Evolutionary conservation across 768 basidiomycete genomes (phyloP).

Genomic region (Dacryopinax primogenitus): DNA sequence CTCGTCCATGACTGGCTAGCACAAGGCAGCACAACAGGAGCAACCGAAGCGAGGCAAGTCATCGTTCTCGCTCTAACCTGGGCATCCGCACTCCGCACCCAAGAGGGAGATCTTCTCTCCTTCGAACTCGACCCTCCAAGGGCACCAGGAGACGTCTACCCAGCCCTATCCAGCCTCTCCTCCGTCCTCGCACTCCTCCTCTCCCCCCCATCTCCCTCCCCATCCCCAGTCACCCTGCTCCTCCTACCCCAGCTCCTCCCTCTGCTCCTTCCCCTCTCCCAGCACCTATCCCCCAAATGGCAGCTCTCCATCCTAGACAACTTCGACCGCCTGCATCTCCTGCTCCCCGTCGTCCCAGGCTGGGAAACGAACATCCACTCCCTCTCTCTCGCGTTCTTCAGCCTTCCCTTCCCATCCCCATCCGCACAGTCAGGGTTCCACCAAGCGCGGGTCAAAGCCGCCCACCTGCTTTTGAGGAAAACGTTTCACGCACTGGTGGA

Average conservation of each 20-base stretch:
- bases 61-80: too few species aligned
- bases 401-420: conserved; percentile 17
- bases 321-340: conserved; percentile 17
- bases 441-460: conserved; percentile 13
- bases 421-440: conserved; percentile 14
- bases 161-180: too few species aligned
- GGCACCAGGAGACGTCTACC: too few species aligned
- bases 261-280: conserved; percentile 26
- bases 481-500: conserved; percentile 23
- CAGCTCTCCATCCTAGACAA: conserved; percentile 19
- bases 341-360: conserved; percentile 20
- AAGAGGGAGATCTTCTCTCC: too few species aligned
- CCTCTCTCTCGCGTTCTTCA: conserved; percentile 15
- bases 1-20: too few species aligned
- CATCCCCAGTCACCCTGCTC: not conserved
- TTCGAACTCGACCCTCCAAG: too few species aligned
- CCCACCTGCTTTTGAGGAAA: conserved; percentile 8
- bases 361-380: conserved; percentile 20
- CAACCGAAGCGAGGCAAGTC: too few species aligned
- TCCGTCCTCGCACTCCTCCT: not conserved
- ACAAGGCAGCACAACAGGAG: too few species aligned
- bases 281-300: conserved; percentile 22
- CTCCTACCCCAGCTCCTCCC: conserved; percentile 15
- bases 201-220: not conserved
- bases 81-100: too few species aligned